Evolutionary conservation across 164 flowering plant species (phyloP).

Genomic region (Taxillus chinensis): DNA sequence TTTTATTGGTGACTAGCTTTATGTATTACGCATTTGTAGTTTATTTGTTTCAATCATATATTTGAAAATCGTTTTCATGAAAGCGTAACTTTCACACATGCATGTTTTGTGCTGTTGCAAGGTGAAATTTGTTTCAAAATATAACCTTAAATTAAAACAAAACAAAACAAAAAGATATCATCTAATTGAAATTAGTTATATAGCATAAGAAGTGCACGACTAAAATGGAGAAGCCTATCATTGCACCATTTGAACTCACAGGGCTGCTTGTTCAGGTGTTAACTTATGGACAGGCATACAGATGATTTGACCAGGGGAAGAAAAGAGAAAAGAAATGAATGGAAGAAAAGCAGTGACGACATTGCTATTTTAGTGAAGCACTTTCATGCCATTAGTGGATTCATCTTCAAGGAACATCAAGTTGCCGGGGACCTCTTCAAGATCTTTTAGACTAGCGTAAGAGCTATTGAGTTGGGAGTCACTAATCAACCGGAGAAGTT

Average conservation of each 20-base stretch:
- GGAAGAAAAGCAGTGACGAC: neutral
- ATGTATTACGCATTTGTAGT: no score
- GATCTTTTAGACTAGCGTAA: slow-evolving; percentile 27
- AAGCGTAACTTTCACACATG: neutral
- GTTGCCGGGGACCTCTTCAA: slow-evolving; percentile 41
- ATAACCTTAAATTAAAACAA: neutral
- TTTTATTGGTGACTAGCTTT: neutral
- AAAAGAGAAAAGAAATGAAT: neutral
- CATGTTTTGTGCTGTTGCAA: neutral
- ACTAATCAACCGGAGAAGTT: slow-evolving; percentile 51
- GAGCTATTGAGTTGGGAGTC: slow-evolving; percentile 45
- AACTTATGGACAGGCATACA: neutral
- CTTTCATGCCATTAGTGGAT: neutral
- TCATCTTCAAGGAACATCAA: slow-evolving; percentile 25
- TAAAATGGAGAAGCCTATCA: neutral
- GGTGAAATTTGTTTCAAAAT: neutral
- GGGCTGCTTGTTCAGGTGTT: neutral
- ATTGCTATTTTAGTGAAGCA: neutral
- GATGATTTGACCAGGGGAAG: no score
- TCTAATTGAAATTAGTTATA: neutral
- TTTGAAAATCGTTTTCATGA: neutral
- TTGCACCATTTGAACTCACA: neutral
- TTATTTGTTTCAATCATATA: neutral
- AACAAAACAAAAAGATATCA: neutral
- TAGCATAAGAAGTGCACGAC: neutral